These are phyloP conservation scores for Cryptococcus amylolentus DNA, from an alignment of 1,284 basidiomycete species.

Conservation along the genomic window DNA sequence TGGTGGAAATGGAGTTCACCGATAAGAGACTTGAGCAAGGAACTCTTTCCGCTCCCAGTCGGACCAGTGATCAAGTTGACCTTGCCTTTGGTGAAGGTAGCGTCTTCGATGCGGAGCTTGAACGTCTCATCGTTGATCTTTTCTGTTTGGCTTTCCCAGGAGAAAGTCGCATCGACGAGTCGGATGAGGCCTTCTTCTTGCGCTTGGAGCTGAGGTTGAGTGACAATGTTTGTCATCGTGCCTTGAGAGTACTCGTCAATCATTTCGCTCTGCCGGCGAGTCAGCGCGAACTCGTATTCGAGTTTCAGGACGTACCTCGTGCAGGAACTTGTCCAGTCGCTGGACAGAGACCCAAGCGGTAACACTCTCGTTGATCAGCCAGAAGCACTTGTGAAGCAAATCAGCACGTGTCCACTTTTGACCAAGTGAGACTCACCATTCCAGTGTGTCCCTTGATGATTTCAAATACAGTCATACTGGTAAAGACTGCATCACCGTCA, in stretches of 20 bases:
- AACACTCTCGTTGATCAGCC: slow-evolving; percentile 39
- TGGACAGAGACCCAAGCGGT: slow-evolving; percentile 55
- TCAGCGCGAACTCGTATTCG: not conserved
- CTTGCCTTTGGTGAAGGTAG: slow-evolving; percentile 57
- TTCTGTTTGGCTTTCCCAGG: slow-evolving; percentile 34
- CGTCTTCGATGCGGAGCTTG: slow-evolving; percentile 55
- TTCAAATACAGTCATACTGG: slow-evolving; percentile 49
- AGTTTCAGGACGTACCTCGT: slow-evolving; percentile 40
- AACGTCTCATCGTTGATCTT: slow-evolving; percentile 39
- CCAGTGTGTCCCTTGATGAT: slow-evolving; percentile 40
- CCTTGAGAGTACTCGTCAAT: slow-evolving; percentile 53
- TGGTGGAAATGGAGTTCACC: slow-evolving; percentile 52
- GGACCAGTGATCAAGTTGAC: slow-evolving; percentile 66
- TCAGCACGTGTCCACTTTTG: not conserved
- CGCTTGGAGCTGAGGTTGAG: slow-evolving; percentile 31
- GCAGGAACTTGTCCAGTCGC: slow-evolving; percentile 54
- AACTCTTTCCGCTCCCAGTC: slow-evolving; percentile 51
- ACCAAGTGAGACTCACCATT: slow-evolving; percentile 17
- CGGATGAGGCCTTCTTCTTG: slow-evolving; percentile 36
- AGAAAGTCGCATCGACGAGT: slow-evolving; percentile 40
- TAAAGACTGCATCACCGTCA: slow-evolving; percentile 34
- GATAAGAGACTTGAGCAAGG: slow-evolving; percentile 46
- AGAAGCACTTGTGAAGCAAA: slow-evolving; percentile 23
- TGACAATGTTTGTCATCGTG: slow-evolving; percentile 18
- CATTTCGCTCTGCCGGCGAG: slow-evolving; percentile 53